These are phyloP conservation scores for Phaeosphaeria sp. DNA, from an alignment of 2,329 filamentous ascomycete species.

Conservation along the genomic window DNA sequence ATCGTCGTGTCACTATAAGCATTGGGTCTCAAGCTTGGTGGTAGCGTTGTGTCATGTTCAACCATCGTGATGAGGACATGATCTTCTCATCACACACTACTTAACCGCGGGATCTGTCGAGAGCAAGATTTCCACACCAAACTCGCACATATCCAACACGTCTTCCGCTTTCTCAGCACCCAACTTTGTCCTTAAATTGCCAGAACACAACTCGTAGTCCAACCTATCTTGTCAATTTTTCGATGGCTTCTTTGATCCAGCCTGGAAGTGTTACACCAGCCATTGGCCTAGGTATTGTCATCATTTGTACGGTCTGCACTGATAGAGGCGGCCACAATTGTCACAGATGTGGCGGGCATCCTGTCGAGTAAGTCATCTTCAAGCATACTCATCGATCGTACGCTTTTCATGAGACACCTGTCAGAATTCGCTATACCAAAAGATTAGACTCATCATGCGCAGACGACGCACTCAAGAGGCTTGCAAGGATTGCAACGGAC, in stretches of 20 bases:
- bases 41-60: neutral
- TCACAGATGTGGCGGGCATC: neutral
- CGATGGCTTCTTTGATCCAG: neutral
- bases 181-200: no score
- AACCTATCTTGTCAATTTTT: no score
- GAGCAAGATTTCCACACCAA: neutral
- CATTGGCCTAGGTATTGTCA: neutral
- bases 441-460: neutral
- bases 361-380: neutral
- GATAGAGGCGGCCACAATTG: neutral
- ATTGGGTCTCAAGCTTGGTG: neutral
- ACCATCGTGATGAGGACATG: neutral
- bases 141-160: neutral
- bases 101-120: neutral
- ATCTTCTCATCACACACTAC: neutral
- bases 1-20: neutral
- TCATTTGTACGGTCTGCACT: neutral
- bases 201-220: no score
- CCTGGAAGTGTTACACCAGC: neutral
- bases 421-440: no score
- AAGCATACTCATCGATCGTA: neutral
- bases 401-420: no score
- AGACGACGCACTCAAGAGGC: neutral
- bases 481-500: neutral
- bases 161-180: neutral